Evolutionary conservation across 2,329 filamentous ascomycete genomes (phyloP).

Genomic region (Ampelomyces quisqualis): DNA sequence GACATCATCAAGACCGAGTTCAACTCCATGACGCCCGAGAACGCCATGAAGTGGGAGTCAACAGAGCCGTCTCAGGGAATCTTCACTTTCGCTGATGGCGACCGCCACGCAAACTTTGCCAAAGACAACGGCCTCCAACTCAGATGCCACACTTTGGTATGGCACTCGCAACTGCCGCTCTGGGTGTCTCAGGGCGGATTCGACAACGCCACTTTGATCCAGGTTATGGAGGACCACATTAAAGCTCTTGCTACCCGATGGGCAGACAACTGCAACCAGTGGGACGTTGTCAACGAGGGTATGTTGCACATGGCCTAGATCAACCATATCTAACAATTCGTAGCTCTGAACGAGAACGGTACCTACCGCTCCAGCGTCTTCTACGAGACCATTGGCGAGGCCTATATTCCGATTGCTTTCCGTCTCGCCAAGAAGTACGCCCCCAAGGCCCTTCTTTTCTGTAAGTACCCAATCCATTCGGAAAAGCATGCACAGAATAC

Average conservation of each 20-base stretch:
- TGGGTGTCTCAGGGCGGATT: slow-evolving; percentile 44
- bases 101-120: slow-evolving; percentile 40
- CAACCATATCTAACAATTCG: no score
- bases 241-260: slow-evolving; percentile 43
- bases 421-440: slow-evolving; percentile 44
- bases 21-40: slow-evolving; percentile 32
- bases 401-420: slow-evolving; percentile 51
- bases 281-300: slow-evolving; percentile 48
- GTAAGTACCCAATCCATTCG: neutral
- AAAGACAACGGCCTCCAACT: slow-evolving; percentile 37
- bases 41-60: slow-evolving; percentile 40
- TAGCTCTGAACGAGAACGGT: slow-evolving; percentile 51
- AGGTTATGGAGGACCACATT: slow-evolving; percentile 48
- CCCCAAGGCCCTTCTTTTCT: slow-evolving; percentile 51
- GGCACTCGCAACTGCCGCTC: slow-evolving; percentile 45
- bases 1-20: slow-evolving; percentile 32
- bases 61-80: slow-evolving; percentile 41
- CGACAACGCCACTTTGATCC: slow-evolving; percentile 45
- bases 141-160: slow-evolving; percentile 47
- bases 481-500: neutral
- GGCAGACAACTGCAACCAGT: slow-evolving; percentile 43
- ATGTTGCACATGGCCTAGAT: no score
- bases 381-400: slow-evolving; percentile 47
- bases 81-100: slow-evolving; percentile 44
- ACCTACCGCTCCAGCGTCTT: slow-evolving; percentile 48